phyloP scores from a whole-genome alignment of 208 protist genomes.

The Acanthamoeba lenticulata region DNA sequence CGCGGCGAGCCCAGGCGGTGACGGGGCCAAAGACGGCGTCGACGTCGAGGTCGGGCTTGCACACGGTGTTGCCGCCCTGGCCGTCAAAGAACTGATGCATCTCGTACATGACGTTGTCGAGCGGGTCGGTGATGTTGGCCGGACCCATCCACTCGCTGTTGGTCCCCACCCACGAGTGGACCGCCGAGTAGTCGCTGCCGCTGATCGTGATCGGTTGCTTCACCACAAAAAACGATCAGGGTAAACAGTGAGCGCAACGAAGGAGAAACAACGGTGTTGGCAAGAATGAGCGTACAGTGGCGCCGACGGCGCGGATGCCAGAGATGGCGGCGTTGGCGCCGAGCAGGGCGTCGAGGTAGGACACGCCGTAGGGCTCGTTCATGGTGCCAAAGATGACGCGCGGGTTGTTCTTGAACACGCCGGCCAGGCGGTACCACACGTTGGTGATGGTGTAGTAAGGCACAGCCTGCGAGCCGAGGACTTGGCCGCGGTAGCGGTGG shows the following conservation, averaged over 20 bases:
- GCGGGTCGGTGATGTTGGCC: not conserved
- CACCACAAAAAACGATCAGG: not conserved
- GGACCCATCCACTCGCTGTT: not conserved
- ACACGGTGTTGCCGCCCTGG: not conserved
- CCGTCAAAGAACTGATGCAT: not conserved
- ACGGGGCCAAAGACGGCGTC: not conserved
- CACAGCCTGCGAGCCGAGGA: not conserved
- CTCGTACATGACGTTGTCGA: not conserved
- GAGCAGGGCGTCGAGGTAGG: not conserved
- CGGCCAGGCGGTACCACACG: not conserved
- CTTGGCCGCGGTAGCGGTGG: not conserved
- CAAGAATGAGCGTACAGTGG: not conserved
- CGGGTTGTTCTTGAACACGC: not conserved
- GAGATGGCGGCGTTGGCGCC: not conserved
- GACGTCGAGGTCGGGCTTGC: not conserved
- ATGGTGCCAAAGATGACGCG: not conserved
- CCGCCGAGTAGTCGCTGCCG: not conserved
- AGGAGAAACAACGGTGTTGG: not conserved
- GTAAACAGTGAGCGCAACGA: not conserved
- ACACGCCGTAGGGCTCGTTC: not conserved
- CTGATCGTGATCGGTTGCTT: not conserved
- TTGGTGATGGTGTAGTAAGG: not conserved
- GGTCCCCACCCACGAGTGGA: not conserved
- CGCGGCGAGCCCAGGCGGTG: not conserved
- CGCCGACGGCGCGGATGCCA: not conserved